A percentile compares a stretch with the other conserved stretches of the same genome.
Evolutionary conservation across 2,329 filamentous ascomycete genomes (phyloP).

Genomic region (Alternaria ethzedia): DNA sequence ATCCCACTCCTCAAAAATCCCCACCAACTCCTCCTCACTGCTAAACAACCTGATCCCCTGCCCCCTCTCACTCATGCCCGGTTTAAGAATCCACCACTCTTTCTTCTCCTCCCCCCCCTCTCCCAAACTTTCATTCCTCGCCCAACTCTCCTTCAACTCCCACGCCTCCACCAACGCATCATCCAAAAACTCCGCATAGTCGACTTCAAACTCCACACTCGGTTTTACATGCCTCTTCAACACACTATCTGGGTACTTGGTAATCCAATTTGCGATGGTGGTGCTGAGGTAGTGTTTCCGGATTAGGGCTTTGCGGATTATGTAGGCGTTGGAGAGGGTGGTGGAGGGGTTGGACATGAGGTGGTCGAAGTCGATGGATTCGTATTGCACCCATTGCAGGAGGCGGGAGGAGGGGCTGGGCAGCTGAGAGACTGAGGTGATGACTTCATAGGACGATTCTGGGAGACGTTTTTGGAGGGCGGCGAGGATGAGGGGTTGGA

Average conservation of each 20-base stretch:
- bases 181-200: conserved; percentile 96
- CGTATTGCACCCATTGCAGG: conserved; percentile 86
- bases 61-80: conserved; percentile 94
- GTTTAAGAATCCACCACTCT: conserved; percentile 98
- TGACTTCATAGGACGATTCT: conserved; percentile 59
- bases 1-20: conserved; percentile 93
- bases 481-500: conserved; percentile 80
- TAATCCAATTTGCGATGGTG: conserved; percentile 83
- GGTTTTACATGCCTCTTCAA: conserved; percentile 75
- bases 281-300: conserved; percentile 91
- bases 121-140: conserved; percentile 63
- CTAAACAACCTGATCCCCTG: conserved; percentile 92
- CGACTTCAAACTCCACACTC: conserved; percentile 87
- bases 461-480: conserved; percentile 72
- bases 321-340: conserved; percentile 82
- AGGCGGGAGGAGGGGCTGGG: conserved; percentile 57
- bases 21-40: conserved; percentile 80
- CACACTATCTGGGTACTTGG: conserved; percentile 77
- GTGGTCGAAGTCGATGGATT: conserved; percentile 83
- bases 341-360: conserved; percentile 67
- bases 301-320: conserved; percentile 95
- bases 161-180: conserved; percentile 90
- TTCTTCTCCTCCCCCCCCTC: conserved; percentile 39
- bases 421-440: conserved; percentile 59
- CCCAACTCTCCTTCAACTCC: conserved; percentile 80